Base-by-base conservation (phyloP, 192 early-diverging fungal genomes). In the Podochytrium sp. region DNA sequence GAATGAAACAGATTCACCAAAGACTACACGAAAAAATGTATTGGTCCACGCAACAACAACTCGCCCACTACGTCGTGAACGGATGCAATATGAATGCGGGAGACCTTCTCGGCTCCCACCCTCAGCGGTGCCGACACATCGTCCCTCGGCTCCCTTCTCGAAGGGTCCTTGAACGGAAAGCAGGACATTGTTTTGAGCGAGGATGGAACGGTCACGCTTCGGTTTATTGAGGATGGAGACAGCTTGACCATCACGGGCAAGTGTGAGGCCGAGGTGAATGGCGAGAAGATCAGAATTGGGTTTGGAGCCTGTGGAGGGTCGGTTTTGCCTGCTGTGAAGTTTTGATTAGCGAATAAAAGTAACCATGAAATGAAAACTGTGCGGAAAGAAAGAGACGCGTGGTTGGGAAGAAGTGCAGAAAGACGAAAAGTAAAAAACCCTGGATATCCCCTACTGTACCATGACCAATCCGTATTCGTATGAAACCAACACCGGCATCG, bases 31-130 rank as follows among this genome's bases (percentile, higher is more conserved):
- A 95, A 84, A 90, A 97, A 85, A 94, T 98, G 93, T 98, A 98
- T 89, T 98, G 97, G 97, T 90, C 94, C 39, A 86, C 96, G 76
- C 90, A 87, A 65, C 97, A 98, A 81, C 94, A 95, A 85, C 86
- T 98, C 25, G 90, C 90, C 6, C 97, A 98, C 81, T 95, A 98
- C 81, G 90, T 94, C 43, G 79, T 96, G 63, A 92, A 91, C 77
- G 97, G 97, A 35, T 98, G 97, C 84, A 97, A 94, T 78, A 92
- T 94, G 89, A 88, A 88, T 51, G 67, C 93, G 1, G 97, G 97
- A 69, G 97, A 98, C 78, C 85, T 98, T 71, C 90, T 90, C 76
- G 97, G 93, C 41, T 94, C 90, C 23, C n/a, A 98, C 97, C 37
- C 93, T 98, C 73, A 92, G 90, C 68, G 96, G 95, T 5, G 91